Percentiles rank a stretch among this genome's conserved stretches.
Conservation (phyloP, 805 yeast genomes). For the Myxozyma neglecta region DNA sequence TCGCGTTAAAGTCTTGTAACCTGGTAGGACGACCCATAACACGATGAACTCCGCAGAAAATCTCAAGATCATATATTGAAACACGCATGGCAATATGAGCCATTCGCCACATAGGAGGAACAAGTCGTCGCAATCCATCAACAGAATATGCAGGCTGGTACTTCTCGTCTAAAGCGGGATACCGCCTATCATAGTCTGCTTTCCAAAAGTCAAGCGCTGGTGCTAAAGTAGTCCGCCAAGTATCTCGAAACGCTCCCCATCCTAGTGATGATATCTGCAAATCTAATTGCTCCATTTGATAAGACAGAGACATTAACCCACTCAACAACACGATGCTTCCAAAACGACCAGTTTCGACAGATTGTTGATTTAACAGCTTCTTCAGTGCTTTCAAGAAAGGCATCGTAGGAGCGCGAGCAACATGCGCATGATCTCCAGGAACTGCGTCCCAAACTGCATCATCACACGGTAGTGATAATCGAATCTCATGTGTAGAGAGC, state of each 20-base stretch:
- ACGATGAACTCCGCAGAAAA: conserved; percentile 79
- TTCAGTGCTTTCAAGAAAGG: conserved; percentile 61
- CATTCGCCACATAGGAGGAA: conserved; percentile 32
- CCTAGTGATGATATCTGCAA: conserved; percentile 55
- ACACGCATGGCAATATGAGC: conserved; percentile 48
- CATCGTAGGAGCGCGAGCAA: conserved; percentile 32
- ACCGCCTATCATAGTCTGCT: conserved; percentile 34
- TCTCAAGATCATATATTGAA: conserved; percentile 75
- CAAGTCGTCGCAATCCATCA: conserved; percentile 8
- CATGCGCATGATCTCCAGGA: conserved; percentile 34
- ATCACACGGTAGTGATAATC: conserved; percentile 61
- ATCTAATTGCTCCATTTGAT: conserved; percentile 72
- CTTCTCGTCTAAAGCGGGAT: conserved; percentile 9
- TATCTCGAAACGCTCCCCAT: conserved; percentile 45
- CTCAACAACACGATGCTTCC: conserved; percentile 67
- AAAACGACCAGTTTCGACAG: conserved; percentile 53
- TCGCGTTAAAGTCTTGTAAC: conserved; percentile 50
- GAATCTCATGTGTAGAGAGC: conserved; percentile 60
- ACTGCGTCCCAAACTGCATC: conserved; percentile 57
- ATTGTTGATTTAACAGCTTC: conserved; percentile 54
- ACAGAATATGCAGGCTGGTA: not conserved
- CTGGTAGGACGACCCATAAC: conserved; percentile 69
- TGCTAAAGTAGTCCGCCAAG: conserved; percentile 72
- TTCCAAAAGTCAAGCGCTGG: conserved; percentile 73
- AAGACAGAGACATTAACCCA: conserved; percentile 65